Percentiles rank a stretch among this genome's conserved stretches.
These are phyloP conservation scores for Angomonas ambiguus DNA, from an alignment of 208 protist species.

Conservation along the genomic window DNA sequence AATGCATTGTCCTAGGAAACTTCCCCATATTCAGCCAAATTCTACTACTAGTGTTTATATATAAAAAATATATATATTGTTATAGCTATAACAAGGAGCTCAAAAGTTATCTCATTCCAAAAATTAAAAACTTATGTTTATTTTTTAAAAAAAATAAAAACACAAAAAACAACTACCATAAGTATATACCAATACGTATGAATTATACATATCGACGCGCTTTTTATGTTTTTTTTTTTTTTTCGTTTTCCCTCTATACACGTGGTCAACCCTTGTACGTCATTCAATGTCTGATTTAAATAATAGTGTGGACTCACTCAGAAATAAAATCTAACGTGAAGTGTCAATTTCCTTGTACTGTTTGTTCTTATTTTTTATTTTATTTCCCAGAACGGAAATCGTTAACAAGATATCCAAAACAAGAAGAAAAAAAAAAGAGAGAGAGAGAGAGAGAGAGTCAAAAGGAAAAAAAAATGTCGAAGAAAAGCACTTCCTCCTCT, in stretches of 20 bases:
- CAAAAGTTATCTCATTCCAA: neutral
- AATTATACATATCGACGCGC: neutral
- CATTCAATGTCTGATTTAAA: no score
- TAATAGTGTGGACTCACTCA: no score
- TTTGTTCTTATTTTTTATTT: no score
- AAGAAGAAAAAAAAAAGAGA: neutral
- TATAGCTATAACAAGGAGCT: neutral
- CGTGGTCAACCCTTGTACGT: no score
- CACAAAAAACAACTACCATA: neutral
- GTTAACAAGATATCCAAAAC: no score
- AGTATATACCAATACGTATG: constrained; percentile 1
- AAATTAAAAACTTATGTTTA: neutral
- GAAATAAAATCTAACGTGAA: no score
- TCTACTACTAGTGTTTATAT: neutral
- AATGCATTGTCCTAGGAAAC: neutral
- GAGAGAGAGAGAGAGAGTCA: constrained; percentile 1
- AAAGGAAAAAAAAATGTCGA: constrained; percentile 11
- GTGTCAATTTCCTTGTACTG: no score
- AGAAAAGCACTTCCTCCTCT: neutral
- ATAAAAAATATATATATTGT: constrained; percentile 1
- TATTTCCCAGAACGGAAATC: no score
- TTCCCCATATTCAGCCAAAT: no score
- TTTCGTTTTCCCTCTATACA: neutral
- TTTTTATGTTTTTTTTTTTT: constrained; percentile 16
- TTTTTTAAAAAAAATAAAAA: neutral